Evolutionary conservation across 352 stramenopile species (phyloP).

Genomic region (Pythium volutum): DNA sequence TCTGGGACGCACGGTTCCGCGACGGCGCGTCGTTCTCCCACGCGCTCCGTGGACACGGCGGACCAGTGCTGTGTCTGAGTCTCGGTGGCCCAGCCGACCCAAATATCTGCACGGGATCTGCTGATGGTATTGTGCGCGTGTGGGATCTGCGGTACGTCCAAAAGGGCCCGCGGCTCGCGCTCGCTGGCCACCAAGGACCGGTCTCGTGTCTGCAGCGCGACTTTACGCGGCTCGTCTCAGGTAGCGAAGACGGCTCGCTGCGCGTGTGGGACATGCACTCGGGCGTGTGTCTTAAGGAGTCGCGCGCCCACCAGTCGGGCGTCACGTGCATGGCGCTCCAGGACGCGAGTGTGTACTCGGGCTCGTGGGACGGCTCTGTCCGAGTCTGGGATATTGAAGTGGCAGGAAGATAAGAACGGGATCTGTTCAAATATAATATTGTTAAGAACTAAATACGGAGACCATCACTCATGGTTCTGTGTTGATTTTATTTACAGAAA

Average conservation of each 20-base stretch:
- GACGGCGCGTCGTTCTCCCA: constrained; percentile 45
- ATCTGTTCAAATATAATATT: background rate
- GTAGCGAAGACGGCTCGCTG: constrained; percentile 66
- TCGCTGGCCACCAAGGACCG: constrained; percentile 45
- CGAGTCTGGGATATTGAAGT: constrained; percentile 66
- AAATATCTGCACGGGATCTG: constrained; percentile 71
- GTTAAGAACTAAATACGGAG: background rate
- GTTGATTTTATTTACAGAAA: background rate
- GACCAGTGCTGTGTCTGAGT: constrained; percentile 64
- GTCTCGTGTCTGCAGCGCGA: constrained; percentile 73
- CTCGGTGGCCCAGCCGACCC: constrained; percentile 71
- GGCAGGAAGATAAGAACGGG: constrained; percentile 6
- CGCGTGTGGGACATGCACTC: constrained; percentile 83
- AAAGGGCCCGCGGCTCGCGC: constrained; percentile 56
- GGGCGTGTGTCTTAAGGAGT: constrained; percentile 55
- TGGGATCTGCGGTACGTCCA: constrained; percentile 81
- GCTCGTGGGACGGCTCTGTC: constrained; percentile 72
- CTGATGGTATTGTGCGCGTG: constrained; percentile 72
- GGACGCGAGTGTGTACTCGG: constrained; percentile 65
- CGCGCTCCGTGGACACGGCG: constrained; percentile 54
- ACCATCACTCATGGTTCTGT: constrained; percentile 21
- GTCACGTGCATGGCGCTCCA: constrained; percentile 61
- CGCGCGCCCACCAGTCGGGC: constrained; percentile 55
- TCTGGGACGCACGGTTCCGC: constrained; percentile 78
- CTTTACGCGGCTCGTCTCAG: constrained; percentile 79